Evolutionary conservation across 2,329 filamentous ascomycete genomes (phyloP), one percentile per base, ranked within the genome.

Genomic region (Pestalotiopsis sp.): DNA sequence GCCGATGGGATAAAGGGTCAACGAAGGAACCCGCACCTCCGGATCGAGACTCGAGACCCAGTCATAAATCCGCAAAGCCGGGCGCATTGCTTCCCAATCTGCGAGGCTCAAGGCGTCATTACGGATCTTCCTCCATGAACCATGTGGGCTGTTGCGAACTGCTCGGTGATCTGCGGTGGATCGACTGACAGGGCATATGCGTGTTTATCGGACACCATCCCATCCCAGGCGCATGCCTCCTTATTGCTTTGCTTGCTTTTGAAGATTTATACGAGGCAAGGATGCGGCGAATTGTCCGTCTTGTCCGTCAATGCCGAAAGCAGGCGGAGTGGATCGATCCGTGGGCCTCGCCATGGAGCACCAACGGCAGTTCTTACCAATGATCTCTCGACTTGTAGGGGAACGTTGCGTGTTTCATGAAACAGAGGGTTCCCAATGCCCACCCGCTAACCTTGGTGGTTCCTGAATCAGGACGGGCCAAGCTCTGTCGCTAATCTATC

Each of bases 91-190:
- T 52, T 52, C 45, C 45, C 45, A 52, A 52, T 59, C 11, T 39
- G 59, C 59, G 36, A 36, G 59, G 31, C 9, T 20, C n/a, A 20
- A 41, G 59, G 59, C 59, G 59, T 62, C 59, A 62, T 62, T 62
- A 62, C 31, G 59, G 59, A 62, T 62, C 59, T 62, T 27, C 27
- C 38, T 12, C 27, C 14, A 62, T 38, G 36, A 13, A 23, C 59
- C 14, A 59, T 12, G 59, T 62, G 59, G 59, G 59, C 59, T 39
- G 36, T 62, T 36, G 36, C 14, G 14, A 39, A 12, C 38, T 59
- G n/a, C 59, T 62, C 17, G 27, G 13, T 62, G n/a, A 62, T 62
- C 25, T 62, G 45, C 59, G 20, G 36, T 36, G 59, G n/a, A 39
- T 62, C 27, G 59, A 62, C 20, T 17, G 17, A 20, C 59, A 62